Base-by-base conservation (phyloP, 495 filamentous ascomycete species). In the Hyaloscypha variabilis region DNA sequence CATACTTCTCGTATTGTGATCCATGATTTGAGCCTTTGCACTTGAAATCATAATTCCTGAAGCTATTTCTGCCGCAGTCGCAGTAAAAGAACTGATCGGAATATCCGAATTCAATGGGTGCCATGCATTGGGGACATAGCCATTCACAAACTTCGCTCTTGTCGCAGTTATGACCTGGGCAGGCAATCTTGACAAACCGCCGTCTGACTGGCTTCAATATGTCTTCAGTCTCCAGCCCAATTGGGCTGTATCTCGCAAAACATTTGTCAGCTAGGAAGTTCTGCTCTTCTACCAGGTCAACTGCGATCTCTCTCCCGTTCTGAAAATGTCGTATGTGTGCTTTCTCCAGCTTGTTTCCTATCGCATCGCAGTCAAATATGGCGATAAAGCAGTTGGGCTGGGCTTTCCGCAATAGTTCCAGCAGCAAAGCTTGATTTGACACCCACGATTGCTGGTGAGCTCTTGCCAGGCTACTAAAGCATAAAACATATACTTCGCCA, bases 21-120 rank as follows among this genome's bases (percentile, higher is more conserved):
- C 65, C 72, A 62, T 77, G 76, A 5, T 57, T 24, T 1, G 60
- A 14, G 50, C 68, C 56, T 3, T 60, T 71, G 64, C 77, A 79
- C 60, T 73, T 74, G 66, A 80, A 80, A 2, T 51, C 46, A 30
- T 56, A 77, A 4, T 36, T 56, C 1, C 64, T 17, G 36, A 58
- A 75, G 0, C 26, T 46, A 25, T 26, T 65, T n/a, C 69, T 63
- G 6, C 78, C 78, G 64, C 78, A 81, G 34, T 72, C 71, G 56
- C 77, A 81, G 57, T 79, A 79, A 0, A 81, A 21, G 6, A 50
- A 72, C 5, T 71, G 49, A 39, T 78, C 75, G 8, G 67, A 57
- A 36, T 69, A 71, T 55, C 76, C 76, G 62, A 69, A 80, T 49
- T 77, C 73, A 19, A 79, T 51, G 0, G 64, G 62, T 1, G 31